phyloP scores from a whole-genome alignment of 306 rosid genomes.

The Parietaria judaica region DNA sequence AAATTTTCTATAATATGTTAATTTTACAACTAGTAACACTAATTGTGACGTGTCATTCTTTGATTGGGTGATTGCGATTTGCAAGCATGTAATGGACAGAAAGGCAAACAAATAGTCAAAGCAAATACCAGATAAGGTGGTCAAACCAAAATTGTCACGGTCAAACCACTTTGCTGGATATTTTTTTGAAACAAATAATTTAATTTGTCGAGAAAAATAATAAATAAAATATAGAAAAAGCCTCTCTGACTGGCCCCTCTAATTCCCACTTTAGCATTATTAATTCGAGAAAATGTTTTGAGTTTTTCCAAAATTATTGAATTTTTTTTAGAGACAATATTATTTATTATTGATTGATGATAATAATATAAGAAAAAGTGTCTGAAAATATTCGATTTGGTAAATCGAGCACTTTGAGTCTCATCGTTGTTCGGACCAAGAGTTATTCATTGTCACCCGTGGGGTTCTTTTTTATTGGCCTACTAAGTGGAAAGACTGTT shows the following conservation, averaged over 20 bases:
- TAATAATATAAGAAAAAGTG: slow-evolving; percentile 7
- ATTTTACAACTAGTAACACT: too few species aligned
- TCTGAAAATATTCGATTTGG: slow-evolving; percentile 36
- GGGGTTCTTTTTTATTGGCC: slow-evolving; percentile 23
- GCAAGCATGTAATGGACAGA: slow-evolving; percentile 7
- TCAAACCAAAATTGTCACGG: slow-evolving; percentile 61
- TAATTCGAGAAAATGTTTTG: neutral
- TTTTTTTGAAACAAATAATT: slow-evolving; percentile 1
- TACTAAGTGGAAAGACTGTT: too few species aligned
- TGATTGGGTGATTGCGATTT: slow-evolving; percentile 14
- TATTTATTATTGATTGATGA: neutral
- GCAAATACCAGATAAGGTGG: slow-evolving; percentile 51
- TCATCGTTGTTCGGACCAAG: slow-evolving; percentile 22
- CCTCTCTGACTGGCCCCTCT: slow-evolving; percentile 17
- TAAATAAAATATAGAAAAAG: neutral
- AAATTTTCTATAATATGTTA: too few species aligned
- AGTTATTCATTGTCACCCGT: slow-evolving; percentile 32
- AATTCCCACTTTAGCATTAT: neutral
- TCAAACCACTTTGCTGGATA: slow-evolving; percentile 48
- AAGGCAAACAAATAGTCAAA: slow-evolving; percentile 38
- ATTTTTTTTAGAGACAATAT: neutral
- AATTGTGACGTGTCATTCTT: slow-evolving; percentile 27
- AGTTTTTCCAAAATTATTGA: slow-evolving; percentile 1
- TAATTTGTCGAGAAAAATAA: neutral
- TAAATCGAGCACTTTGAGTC: slow-evolving; percentile 26